These are phyloP conservation scores for Stagonosporopsis vannaccii DNA, from an alignment of 2,329 filamentous ascomycete species.

Conservation along the genomic window DNA sequence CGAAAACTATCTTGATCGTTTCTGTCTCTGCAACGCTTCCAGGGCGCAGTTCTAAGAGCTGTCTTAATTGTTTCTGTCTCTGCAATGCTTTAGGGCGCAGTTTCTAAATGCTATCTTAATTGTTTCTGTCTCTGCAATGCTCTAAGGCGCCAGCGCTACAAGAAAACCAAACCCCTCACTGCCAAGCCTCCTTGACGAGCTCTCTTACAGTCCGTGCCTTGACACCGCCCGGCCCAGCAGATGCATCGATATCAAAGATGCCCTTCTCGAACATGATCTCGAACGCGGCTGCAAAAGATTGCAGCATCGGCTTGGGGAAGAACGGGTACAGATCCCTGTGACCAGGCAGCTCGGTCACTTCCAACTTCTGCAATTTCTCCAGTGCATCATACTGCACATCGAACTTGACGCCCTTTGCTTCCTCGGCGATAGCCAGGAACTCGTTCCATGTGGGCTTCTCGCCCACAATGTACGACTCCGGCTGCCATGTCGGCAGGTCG, in stretches of 20 bases:
- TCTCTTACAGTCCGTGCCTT: background rate
- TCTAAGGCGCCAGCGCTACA: too few relatives aligned
- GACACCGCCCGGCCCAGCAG: background rate
- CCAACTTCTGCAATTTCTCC: constrained; percentile 15
- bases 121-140: too few relatives aligned
- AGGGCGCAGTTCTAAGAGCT: too few relatives aligned
- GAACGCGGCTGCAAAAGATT: constrained; percentile 1
- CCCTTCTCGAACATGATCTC: constrained; percentile 9
- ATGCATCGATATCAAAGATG: background rate
- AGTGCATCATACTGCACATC: constrained; percentile 19
- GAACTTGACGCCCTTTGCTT: constrained; percentile 44
- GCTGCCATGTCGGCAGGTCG: constrained; percentile 42
- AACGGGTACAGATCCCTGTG: constrained; percentile 11
- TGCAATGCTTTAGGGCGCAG: too few relatives aligned
- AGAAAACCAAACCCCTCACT: too few relatives aligned
- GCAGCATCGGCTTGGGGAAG: constrained; percentile 17
- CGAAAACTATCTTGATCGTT: too few relatives aligned
- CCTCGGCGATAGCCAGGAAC: constrained; percentile 53
- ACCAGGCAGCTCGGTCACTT: constrained; percentile 25
- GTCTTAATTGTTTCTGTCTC: too few relatives aligned
- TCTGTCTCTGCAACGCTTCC: too few relatives aligned
- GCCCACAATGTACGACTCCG: constrained; percentile 45
- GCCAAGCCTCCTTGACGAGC: background rate
- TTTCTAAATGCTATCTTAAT: too few relatives aligned
- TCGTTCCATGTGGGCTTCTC: constrained; percentile 58